phyloP scores from a whole-genome alignment of 2,329 filamentous ascomycete genomes.

The Coleophoma crateriformis region DNA sequence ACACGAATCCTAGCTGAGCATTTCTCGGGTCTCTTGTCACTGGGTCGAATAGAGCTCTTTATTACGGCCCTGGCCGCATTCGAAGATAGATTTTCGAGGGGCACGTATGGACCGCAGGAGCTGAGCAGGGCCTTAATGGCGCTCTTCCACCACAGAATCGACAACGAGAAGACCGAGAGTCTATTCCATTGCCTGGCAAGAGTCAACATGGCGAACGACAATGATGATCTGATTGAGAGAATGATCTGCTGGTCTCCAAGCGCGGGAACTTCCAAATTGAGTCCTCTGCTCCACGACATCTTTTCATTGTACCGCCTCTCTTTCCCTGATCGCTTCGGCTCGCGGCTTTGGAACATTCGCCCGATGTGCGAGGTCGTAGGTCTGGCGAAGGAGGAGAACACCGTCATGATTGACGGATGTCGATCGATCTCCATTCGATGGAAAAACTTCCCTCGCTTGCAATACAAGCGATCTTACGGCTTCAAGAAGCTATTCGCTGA shows the following conservation, averaged over 20 bases:
- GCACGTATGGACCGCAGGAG: conserved; percentile 8
- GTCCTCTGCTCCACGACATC: conserved; percentile 23
- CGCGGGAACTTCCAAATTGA: conserved; percentile 15
- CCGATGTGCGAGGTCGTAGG: not conserved
- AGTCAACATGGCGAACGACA: conserved; percentile 23
- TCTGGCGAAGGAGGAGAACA: conserved; percentile 12
- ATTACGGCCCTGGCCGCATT: not conserved
- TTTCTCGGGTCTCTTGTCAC: conserved; percentile 15
- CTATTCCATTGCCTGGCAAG: conserved; percentile 22
- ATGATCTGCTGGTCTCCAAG: conserved; percentile 12
- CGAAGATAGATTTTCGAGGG: not conserved
- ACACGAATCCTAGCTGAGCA: conserved; percentile 20
- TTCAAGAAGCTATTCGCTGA: not conserved
- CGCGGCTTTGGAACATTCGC: not conserved
- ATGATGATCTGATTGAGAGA: conserved; percentile 21
- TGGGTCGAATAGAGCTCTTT: conserved; percentile 17
- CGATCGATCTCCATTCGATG: conserved; percentile 24
- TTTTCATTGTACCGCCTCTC: conserved; percentile 4
- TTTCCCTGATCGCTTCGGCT: not conserved
- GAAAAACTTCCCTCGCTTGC: conserved; percentile 23
- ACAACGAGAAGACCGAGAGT: conserved; percentile 14
- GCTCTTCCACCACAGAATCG: conserved; percentile 17
- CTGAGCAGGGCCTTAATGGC: conserved; percentile 22
- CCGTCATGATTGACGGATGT: conserved; percentile 22
- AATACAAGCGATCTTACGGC: conserved; percentile 1